Conservation (phyloP, 805 yeast species). For the Priceomyces carsonii region DNA sequence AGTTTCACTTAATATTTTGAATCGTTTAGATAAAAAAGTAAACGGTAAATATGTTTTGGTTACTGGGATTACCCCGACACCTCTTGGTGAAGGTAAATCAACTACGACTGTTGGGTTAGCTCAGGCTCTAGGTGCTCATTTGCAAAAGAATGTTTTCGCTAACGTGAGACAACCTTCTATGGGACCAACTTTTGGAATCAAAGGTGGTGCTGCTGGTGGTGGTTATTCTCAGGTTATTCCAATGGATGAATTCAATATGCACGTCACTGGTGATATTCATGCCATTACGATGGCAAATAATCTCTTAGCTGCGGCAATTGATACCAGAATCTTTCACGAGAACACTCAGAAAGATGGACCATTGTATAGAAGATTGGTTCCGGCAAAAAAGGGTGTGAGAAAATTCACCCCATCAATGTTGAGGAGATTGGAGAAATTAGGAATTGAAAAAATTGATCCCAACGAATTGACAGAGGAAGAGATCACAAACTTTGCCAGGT, state of each 20-base stretch:
- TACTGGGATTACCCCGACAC: conserved; percentile 85
- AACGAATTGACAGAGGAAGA: conserved; percentile 73
- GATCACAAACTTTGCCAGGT: conserved; percentile 59
- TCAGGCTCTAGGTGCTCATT: conserved; percentile 78
- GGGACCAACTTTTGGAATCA: conserved; percentile 89
- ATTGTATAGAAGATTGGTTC: conserved; percentile 73
- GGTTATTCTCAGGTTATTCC: conserved; percentile 87
- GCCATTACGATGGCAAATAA: conserved; percentile 83
- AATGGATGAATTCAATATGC: conserved; percentile 87
- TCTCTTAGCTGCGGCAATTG: conserved; percentile 81
- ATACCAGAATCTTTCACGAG: conserved; percentile 85
- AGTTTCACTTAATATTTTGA: conserved; percentile 62
- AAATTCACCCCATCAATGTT: conserved; percentile 68
- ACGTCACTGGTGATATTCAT: conserved; percentile 83
- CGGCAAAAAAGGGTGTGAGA: conserved; percentile 70
- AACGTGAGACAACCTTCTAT: conserved; percentile 85
- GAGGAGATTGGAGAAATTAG: conserved; percentile 65
- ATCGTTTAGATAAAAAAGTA: conserved; percentile 57
- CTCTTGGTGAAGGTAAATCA: conserved; percentile 83
- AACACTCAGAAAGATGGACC: conserved; percentile 72
- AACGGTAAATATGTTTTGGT: conserved; percentile 76
- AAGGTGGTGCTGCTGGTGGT: conserved; percentile 92
- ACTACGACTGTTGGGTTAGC: conserved; percentile 83
- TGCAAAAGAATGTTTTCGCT: conserved; percentile 68
- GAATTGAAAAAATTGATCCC: conserved; percentile 69